Conservation (phyloP, 352 stramenopile species). For the Globisporangium iwayamae region DNA sequence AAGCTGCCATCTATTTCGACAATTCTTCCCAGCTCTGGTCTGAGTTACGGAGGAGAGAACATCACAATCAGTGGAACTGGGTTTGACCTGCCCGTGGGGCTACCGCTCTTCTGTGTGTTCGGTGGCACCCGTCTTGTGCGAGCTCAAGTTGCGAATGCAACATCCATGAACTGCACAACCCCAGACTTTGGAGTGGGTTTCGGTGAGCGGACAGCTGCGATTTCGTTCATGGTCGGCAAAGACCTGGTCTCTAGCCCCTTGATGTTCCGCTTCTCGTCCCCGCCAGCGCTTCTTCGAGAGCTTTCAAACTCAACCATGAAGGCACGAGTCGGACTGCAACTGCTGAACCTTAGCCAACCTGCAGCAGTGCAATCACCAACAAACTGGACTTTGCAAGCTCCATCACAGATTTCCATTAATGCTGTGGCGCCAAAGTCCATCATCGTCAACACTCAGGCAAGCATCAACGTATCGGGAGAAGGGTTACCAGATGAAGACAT, state of each 20-base stretch:
- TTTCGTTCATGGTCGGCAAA: constrained; percentile 6
- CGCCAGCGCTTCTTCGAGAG: constrained; percentile 3
- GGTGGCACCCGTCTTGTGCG: constrained; percentile 2
- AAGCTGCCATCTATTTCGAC: constrained; percentile 21
- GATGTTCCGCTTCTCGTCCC: not conserved
- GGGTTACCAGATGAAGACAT: not conserved
- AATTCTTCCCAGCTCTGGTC: not conserved
- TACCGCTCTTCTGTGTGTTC: constrained; percentile 8
- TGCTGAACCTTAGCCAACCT: not conserved
- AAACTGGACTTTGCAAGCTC: not conserved
- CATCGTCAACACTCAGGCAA: not conserved
- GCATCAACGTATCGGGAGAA: not conserved
- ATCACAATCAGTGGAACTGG: constrained; percentile 22
- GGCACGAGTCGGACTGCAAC: not conserved
- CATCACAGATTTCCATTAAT: not conserved
- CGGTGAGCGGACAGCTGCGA: not conserved
- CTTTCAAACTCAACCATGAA: constrained; percentile 1
- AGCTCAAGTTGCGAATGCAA: not conserved
- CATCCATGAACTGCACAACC: not conserved
- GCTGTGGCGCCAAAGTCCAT: constrained; percentile 7
- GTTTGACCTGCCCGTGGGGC: constrained; percentile 12
- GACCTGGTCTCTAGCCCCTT: constrained; percentile 1
- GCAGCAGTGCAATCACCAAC: not conserved
- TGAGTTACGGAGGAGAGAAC: not conserved
- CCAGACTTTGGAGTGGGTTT: not conserved